Base-by-base conservation (phyloP, 2,329 filamentous ascomycete species). In the Podosphaera xanthii region DNA sequence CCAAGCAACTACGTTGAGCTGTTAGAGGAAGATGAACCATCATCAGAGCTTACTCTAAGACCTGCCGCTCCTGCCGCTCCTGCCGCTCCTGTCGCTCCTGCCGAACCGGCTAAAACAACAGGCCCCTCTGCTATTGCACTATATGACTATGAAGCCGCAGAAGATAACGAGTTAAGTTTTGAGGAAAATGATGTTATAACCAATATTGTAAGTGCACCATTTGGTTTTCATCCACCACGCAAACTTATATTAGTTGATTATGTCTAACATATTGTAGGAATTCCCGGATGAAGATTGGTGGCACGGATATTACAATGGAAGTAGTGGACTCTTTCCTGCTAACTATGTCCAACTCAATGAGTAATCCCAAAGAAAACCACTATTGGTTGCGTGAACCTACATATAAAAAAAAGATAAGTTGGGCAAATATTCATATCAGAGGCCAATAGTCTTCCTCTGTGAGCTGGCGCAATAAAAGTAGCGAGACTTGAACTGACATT, bases 1-100 rank as follows among this genome's bases (percentile, higher is more conserved):
- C 92, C 92, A 4, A 92, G 87, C 74, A 97, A 96, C 75, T 98
- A 98, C 65, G 91, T 98, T 58, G 89, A 95, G 70, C 71, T 95
- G 31, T 76, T 92, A 42, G 83, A 85, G 44, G 83, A 79, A 33
- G 77, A 71, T 34, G 72, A 69, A 38, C 69, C 69, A 33, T 64
- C 60, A 33, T 64, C 62, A 59, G 65, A 61, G 31, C 53, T 63
- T 34, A 58, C 61, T 40, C 65, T 71, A 61, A 63, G 66, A 63
- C 66, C 67, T n/a, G 65, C 69, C 60, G 66, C 71, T 55, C 66
- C 67, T n/a, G 65, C 69, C 60, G 66, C 71, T 55, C 66, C 67
- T n/a, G 65, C 69, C 60, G 66, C 71, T 55, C 66, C 67, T n/a
- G 65, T 69, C 60, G 66, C 71, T 55, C 68, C 71, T 53, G 67